A percentile compares a stretch with the other conserved stretches of the same genome.
Evolutionary conservation across 352 stramenopile genomes (phyloP).

Genomic region (Phytophthora podocarpi): DNA sequence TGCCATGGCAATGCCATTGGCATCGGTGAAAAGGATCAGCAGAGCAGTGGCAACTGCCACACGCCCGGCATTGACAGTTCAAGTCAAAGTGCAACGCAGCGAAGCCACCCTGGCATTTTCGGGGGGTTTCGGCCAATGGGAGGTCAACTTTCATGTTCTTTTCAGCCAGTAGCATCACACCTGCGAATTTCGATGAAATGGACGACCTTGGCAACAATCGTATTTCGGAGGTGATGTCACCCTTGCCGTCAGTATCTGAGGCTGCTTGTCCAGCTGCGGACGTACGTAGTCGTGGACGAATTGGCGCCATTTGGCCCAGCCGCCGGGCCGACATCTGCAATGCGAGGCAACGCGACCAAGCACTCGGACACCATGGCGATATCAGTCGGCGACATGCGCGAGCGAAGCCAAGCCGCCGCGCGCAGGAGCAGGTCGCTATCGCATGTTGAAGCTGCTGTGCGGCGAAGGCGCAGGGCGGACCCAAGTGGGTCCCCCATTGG

Average conservation of each 20-base stretch:
- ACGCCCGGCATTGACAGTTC: too few species aligned
- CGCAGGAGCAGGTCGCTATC: constrained; percentile 4
- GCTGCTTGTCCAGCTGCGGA: constrained; percentile 20
- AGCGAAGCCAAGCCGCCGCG: constrained; percentile 2
- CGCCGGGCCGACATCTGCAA: not conserved
- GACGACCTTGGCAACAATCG: too few species aligned
- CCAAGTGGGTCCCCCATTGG: constrained; percentile 1
- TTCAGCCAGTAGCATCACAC: not conserved
- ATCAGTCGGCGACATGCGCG: not conserved
- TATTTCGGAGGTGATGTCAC: too few species aligned
- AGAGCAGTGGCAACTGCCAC: too few species aligned
- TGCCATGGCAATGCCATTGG: not conserved
- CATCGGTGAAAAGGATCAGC: not conserved
- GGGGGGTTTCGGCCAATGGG: constrained; percentile 4
- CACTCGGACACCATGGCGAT: too few species aligned
- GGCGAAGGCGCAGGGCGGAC: not conserved
- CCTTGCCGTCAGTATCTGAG: too few species aligned
- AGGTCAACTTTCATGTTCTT: not conserved
- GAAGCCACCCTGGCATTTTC: constrained; percentile 24
- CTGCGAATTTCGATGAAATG: not conserved
- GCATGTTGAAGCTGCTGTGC: constrained; percentile 17
- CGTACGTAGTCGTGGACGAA: constrained; percentile 9
- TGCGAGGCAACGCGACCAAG: not conserved
- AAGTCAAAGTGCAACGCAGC: not conserved
- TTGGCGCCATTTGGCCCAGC: not conserved